These are phyloP conservation scores for Castanopsis chinensis DNA, from an alignment of 306 rosid species.

Conservation along the genomic window DNA sequence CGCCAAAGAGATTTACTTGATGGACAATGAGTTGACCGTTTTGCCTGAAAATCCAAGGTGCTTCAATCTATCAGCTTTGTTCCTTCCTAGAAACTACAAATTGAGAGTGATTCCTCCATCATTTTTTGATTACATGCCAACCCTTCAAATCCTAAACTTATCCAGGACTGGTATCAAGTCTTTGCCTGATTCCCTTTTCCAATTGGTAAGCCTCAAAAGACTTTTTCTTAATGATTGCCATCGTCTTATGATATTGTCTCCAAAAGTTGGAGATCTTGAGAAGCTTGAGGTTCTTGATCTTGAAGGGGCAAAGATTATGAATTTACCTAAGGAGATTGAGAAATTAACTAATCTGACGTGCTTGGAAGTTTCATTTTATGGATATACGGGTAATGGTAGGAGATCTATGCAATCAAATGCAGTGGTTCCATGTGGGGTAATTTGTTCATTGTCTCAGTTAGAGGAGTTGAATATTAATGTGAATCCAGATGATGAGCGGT, in stretches of 20 bases:
- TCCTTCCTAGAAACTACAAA: background rate
- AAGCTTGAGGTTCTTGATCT: background rate
- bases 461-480: constrained; percentile 9
- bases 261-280: background rate
- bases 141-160: background rate
- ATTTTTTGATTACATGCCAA: background rate
- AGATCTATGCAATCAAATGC: background rate
- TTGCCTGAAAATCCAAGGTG: background rate
- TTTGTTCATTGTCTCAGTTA: background rate
- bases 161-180: background rate
- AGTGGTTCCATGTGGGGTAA: background rate
- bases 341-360: background rate
- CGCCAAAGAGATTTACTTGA: background rate
- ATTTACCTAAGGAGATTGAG: background rate
- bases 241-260: background rate
- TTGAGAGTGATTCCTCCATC: constrained; percentile 2
- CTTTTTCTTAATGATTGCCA: background rate
- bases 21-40: background rate
- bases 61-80: background rate
- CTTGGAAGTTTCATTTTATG: background rate
- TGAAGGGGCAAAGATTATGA: background rate
- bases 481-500: constrained; percentile 1
- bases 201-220: background rate
- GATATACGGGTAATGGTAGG: background rate
- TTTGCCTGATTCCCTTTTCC: background rate